phyloP scores from a whole-genome alignment of 441 rosid genomes.

The Pelargonium australe region DNA sequence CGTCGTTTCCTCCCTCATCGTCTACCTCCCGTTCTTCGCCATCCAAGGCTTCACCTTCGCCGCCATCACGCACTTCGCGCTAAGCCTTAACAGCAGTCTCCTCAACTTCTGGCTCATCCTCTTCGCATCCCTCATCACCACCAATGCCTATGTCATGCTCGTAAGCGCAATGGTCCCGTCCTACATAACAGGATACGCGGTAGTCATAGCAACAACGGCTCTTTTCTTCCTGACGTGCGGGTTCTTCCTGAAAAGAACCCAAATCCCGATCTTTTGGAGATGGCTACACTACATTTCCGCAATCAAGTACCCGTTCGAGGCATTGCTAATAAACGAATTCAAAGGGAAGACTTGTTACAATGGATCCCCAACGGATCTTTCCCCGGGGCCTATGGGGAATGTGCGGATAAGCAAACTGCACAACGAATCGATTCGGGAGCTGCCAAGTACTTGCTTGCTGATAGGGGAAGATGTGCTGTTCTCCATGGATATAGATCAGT shows the following conservation, averaged over 20 bases:
- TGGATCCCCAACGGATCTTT: conserved; percentile 28
- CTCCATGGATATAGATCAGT: conserved; percentile 35
- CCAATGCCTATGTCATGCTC: conserved; percentile 56
- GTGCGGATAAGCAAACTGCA: conserved; percentile 30
- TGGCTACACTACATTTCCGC: conserved; percentile 66
- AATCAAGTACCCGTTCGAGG: conserved; percentile 62
- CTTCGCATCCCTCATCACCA: conserved; percentile 46
- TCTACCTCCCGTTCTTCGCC: conserved; percentile 60
- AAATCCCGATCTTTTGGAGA: conserved; percentile 43
- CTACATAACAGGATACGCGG: conserved; percentile 54
- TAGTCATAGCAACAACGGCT: conserved; percentile 60
- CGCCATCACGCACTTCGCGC: conserved; percentile 30
- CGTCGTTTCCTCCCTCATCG: conserved; percentile 50
- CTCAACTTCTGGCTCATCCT: conserved; percentile 50
- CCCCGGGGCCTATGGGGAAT: conserved; percentile 52
- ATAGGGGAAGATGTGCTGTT: conserved; percentile 45
- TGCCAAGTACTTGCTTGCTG: conserved; percentile 22
- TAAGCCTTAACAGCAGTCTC: conserved; percentile 33
- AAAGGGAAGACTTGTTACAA: conserved; percentile 35
- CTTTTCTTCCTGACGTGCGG: conserved; percentile 68
- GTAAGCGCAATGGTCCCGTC: conserved; percentile 60
- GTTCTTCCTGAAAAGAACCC: conserved; percentile 39
- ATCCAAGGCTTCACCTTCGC: conserved; percentile 58
- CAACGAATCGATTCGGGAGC: background rate
- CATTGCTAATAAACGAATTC: conserved; percentile 46